Base-by-base conservation (phyloP, 352 stramenopile genomes). In the Phytophthora pini region DNA sequence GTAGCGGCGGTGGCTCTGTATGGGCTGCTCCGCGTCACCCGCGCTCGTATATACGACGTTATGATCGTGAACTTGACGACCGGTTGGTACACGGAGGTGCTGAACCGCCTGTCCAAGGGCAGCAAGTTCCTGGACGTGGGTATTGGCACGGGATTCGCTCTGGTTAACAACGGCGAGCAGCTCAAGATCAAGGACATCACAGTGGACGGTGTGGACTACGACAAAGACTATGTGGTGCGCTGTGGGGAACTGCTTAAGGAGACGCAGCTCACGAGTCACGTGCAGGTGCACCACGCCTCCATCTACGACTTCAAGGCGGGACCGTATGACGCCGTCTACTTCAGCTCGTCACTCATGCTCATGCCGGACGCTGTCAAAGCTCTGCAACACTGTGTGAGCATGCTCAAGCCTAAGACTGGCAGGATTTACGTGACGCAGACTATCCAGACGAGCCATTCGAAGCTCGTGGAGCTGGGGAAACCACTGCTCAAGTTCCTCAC, bases 401-500 rank as follows among this genome's bases (percentile, higher is more conserved):
- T 97, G 67, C 66, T 97, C 8, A 78, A 82, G 56, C 73, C 77
- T 26, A 70, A 67, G 27, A 87, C 83, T 22, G 89, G 88, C 11
- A 64, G 56, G 4, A 74, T 97, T 29, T 97, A 96, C 77, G 83
- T 97, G 43, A 98, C 93, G 36, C 92, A 98, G 67, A 98, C 93
- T 27, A 97, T 97, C 77, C 93, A 98, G 76, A 93, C 84, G 27
- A 61, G 72, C 50, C 76, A 72, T 41, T 93, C 82, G 41, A 80
- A 72, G 64, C 44, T 93, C 48, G 77, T 87, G 39, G 80, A 93
- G 70, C 53, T 87, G 17, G 74, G 90, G 54, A 98, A 98, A 70
- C 90, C 90, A 36, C 66, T 97, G 53, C 76, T 98, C 62, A 97
- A 97, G 79, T 97, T 96, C 74, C 72, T 95, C 62, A 97, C 90